phyloP scores from a whole-genome alignment of 1,284 basidiomycete genomes.

The Fistulina hepatica region DNA sequence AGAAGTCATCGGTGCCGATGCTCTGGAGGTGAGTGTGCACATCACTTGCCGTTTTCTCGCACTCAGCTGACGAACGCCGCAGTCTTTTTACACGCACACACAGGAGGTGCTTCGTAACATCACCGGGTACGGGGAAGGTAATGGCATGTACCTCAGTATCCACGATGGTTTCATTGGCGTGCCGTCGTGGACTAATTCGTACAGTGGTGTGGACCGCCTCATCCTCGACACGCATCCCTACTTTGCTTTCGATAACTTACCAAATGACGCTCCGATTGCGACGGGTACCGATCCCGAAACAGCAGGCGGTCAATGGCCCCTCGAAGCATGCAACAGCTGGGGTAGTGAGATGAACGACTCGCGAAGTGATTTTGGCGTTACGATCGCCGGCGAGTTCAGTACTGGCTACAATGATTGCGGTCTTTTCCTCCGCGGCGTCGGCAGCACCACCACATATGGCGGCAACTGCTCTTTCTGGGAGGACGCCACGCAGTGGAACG shows the following conservation, averaged over 20 bases:
- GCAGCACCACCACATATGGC: slow-evolving; percentile 31
- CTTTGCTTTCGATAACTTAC: slow-evolving; percentile 48
- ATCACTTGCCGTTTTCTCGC: slow-evolving; percentile 1
- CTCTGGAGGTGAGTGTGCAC: slow-evolving; percentile 45
- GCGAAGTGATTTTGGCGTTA: slow-evolving; percentile 43
- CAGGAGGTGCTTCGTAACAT: slow-evolving; percentile 72
- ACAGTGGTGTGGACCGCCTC: slow-evolving; percentile 69
- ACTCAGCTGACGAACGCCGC: background rate
- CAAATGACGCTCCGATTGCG: slow-evolving; percentile 33
- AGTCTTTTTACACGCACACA: slow-evolving; percentile 50
- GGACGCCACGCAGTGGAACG: slow-evolving; percentile 45
- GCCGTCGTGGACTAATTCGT: slow-evolving; percentile 52
- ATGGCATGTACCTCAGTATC: slow-evolving; percentile 69
- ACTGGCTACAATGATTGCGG: slow-evolving; percentile 49
- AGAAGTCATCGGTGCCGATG: slow-evolving; percentile 38
- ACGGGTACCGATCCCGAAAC: slow-evolving; percentile 23
- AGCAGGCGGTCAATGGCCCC: slow-evolving; percentile 46
- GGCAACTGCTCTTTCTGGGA: slow-evolving; percentile 40
- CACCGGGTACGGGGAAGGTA: slow-evolving; percentile 65
- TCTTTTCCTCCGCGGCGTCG: slow-evolving; percentile 47
- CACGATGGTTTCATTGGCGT: slow-evolving; percentile 75
- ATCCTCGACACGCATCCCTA: slow-evolving; percentile 74
- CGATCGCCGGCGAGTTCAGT: slow-evolving; percentile 56
- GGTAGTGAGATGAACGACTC: slow-evolving; percentile 37
- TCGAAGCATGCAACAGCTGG: slow-evolving; percentile 46